A percentile compares a stretch with the other conserved stretches of the same genome.
Conservation (phyloP, 83 land plant species). For the Picea abies region DNA sequence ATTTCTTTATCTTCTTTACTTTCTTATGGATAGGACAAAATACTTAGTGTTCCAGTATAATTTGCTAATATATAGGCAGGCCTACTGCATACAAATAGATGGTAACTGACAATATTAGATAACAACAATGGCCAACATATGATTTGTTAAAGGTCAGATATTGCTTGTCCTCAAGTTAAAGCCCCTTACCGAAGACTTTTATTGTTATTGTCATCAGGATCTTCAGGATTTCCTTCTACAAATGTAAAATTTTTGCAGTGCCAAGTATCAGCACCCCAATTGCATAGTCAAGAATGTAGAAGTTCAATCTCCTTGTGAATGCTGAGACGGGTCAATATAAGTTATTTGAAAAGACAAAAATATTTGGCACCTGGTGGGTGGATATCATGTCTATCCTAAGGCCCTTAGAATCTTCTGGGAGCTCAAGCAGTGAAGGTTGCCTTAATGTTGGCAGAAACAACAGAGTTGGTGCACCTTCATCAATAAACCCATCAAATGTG, state of each 20-base stretch:
- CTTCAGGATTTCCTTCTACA: slow-evolving; percentile 2
- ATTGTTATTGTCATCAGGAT: slow-evolving; percentile 10
- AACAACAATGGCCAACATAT: background rate
- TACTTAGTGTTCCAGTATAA: background rate
- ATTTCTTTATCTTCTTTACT: background rate
- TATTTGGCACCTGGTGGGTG: background rate
- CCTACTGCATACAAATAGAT: background rate
- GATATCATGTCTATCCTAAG: slow-evolving; percentile 11
- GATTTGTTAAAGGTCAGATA: slow-evolving; percentile 2
- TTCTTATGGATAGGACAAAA: slow-evolving; percentile 2
- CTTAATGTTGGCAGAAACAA: slow-evolving; percentile 13
- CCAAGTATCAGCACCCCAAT: background rate
- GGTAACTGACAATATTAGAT: background rate
- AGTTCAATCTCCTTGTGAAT: slow-evolving; percentile 5
- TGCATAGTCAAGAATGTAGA: background rate
- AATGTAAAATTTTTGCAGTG: background rate
- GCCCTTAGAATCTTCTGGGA: slow-evolving; percentile 11
- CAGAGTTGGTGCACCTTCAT: background rate
- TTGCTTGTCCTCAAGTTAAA: background rate
- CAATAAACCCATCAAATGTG: background rate
- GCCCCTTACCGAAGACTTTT: background rate
- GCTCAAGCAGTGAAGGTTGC: slow-evolving; percentile 5
- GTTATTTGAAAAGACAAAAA: background rate
- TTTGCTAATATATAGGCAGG: background rate
- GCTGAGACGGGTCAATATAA: background rate